Percentiles rank a stretch among this genome's conserved stretches.
phyloP scores from a whole-genome alignment of 495 filamentous ascomycete genomes.

The Neurospora terricola region DNA sequence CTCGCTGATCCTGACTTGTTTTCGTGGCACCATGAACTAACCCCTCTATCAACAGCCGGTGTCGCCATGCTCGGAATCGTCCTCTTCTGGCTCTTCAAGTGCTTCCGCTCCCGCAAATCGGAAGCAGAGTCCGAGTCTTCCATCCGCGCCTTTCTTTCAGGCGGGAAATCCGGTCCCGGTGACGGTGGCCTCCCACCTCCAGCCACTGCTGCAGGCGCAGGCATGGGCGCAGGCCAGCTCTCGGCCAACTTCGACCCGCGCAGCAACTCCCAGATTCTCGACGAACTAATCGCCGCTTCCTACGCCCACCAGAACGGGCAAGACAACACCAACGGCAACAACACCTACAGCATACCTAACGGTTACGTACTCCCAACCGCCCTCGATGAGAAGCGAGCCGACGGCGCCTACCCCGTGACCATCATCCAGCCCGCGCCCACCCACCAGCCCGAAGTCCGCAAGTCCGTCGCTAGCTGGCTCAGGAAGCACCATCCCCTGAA shows the following conservation, averaged over 20 bases:
- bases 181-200: not conserved
- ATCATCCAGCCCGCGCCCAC: not conserved
- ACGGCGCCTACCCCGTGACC: not conserved
- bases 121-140: not conserved
- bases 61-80: constrained; percentile 1
- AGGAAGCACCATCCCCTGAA: constrained; percentile 13
- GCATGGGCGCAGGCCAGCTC: not conserved
- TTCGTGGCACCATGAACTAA: not conserved
- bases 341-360: not conserved
- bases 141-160: not conserved
- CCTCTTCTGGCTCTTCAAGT: constrained; percentile 3
- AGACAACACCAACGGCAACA: not conserved
- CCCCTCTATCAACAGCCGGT: not conserved
- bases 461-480: constrained; percentile 15
- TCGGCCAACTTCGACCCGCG: not conserved
- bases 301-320: constrained; percentile 24
- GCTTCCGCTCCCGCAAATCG: not conserved
- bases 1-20: not conserved
- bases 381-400: constrained; percentile 2
- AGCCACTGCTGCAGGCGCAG: not conserved
- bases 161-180: not conserved
- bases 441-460: constrained; percentile 6
- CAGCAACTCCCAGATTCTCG: constrained; percentile 20
- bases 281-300: constrained; percentile 22
- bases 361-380: not conserved